Evolutionary conservation across 1,284 basidiomycete genomes (phyloP), one percentile per base, ranked within the genome.

Genomic region (Melampsora abietis-canadensis): DNA sequence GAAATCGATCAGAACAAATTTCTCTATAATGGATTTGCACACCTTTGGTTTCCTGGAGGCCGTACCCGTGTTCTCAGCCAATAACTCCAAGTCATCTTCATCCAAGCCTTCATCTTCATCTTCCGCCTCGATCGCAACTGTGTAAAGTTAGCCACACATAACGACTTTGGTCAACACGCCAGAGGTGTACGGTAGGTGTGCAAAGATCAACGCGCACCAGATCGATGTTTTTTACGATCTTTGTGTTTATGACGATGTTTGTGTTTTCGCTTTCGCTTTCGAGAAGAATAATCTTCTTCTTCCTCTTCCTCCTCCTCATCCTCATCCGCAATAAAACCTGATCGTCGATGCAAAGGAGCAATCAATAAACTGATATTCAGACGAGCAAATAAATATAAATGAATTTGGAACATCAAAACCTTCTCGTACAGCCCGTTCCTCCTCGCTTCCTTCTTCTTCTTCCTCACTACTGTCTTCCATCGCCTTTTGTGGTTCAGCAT

Each of bases 51-150:
- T 67, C 66, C 80, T 76, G 7, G 81, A 77, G 60, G 78, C 75
- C 24, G 87, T 86, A 10, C 95, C 94, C 3, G 92, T 93, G 79
- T 98, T 98, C 85, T 98, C 96, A 80, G 92, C 92, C 27, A 98
- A 82, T 10, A 98, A 86, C 68, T 95, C 94, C 69, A 98, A 83
- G 81, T 98, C 96, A 80, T 98, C 96, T 70, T 98, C 95, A 78
- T 96, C 94, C 60, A 97, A 84, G n/a, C 85, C 84, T 40, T 84
- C 91, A 76, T 89, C 88, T 34, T 89, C 82, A 76, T 82, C 87
- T 75, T 73, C 70, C 27, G 60, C 21, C 8, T 75, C 72, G 31
- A 46, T 67, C 15, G 63, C 51, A 62, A 37, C 72, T 75, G 40
- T 10, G n/a, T n/a, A 60, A 31, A 34, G 24, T 44, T 60, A 5